phyloP scores from a whole-genome alignment of 2,329 filamentous ascomycete species.

The Xylaria sp. region DNA sequence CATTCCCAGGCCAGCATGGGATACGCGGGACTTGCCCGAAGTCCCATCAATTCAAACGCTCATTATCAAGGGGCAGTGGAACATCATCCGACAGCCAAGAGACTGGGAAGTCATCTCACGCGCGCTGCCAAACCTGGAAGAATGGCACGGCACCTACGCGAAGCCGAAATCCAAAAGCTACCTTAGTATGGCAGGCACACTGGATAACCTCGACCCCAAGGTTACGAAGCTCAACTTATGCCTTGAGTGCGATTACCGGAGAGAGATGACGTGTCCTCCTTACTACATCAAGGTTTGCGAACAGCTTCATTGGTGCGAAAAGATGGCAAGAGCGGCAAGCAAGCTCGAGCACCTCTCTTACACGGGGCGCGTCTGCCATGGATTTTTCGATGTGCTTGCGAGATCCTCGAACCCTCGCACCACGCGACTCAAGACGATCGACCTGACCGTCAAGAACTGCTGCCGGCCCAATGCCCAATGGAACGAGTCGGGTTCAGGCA shows the following conservation, averaged over 20 bases:
- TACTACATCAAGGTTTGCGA: slow-evolving; percentile 64
- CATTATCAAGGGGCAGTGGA: slow-evolving; percentile 77
- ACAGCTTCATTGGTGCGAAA: slow-evolving; percentile 66
- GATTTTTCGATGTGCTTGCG: slow-evolving; percentile 66
- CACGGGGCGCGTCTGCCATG: slow-evolving; percentile 70
- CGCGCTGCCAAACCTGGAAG: slow-evolving; percentile 66
- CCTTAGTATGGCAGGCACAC: slow-evolving; percentile 66
- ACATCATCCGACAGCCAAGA: slow-evolving; percentile 64
- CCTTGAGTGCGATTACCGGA: slow-evolving; percentile 71
- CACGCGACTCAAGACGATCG: slow-evolving; percentile 64
- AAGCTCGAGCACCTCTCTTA: slow-evolving; percentile 70
- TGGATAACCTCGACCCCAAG: slow-evolving; percentile 58
- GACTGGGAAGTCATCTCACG: slow-evolving; percentile 66
- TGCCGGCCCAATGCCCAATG: slow-evolving; percentile 60
- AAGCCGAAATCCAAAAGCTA: slow-evolving; percentile 77
- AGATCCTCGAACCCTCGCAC: slow-evolving; percentile 51
- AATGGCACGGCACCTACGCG: slow-evolving; percentile 67
- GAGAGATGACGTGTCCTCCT: slow-evolving; percentile 62
- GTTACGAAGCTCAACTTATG: slow-evolving; percentile 68
- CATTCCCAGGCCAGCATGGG: slow-evolving; percentile 25
- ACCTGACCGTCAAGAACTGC: slow-evolving; percentile 75
- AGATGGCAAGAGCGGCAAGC: slow-evolving; percentile 62
- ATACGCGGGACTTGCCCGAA: slow-evolving; percentile 43
- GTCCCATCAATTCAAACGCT: slow-evolving; percentile 65
- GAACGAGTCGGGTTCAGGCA: slow-evolving; percentile 68